Evolutionary conservation across 305 asterid species (phyloP).

Genomic region (Solanum chacoense): DNA sequence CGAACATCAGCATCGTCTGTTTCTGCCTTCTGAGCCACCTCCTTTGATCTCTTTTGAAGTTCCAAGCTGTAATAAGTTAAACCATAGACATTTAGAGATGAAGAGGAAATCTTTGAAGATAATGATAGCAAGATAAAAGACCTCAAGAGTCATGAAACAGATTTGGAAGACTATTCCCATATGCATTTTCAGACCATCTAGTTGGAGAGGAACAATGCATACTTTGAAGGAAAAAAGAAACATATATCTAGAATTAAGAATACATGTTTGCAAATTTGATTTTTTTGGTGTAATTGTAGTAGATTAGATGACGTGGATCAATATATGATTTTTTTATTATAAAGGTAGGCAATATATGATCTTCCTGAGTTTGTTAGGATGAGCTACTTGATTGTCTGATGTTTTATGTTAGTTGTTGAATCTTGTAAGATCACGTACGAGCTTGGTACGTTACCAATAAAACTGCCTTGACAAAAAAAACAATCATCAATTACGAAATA

Average conservation of each 20-base stretch:
- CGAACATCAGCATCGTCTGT: constrained; percentile 72
- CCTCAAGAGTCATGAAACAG: neutral
- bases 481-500: neutral
- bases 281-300: neutral
- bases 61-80: constrained; percentile 33
- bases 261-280: neutral
- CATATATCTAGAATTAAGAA: neutral
- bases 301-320: neutral
- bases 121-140: neutral
- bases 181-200: neutral
- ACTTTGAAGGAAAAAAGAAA: neutral
- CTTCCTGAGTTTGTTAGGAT: neutral
- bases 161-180: neutral
- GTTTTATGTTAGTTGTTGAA: neutral
- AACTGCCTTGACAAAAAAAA: neutral
- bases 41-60: constrained; percentile 57
- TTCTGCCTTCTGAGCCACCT: constrained; percentile 29
- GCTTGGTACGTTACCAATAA: neutral
- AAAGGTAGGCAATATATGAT: neutral
- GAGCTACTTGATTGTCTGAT: neutral
- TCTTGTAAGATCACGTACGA: neutral
- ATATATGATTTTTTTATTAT: neutral
- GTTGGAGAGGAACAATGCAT: neutral
- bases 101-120: neutral
- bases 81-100: neutral